phyloP scores from a whole-genome alignment of 1,284 basidiomycete species.

The Hemileia vastatrix region DNA sequence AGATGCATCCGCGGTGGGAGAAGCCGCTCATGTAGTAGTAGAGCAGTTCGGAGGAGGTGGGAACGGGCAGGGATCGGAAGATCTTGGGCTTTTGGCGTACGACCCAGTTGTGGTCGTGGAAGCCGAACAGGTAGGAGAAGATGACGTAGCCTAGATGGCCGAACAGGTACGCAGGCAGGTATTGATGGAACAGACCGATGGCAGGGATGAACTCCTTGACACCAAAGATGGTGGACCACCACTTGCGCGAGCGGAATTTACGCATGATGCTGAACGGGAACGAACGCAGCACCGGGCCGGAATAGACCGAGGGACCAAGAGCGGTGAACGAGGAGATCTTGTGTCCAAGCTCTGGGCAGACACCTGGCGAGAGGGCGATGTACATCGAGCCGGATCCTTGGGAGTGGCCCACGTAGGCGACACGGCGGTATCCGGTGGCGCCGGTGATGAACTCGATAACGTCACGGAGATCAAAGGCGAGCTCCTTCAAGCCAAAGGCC shows the following conservation, averaged over 20 bases:
- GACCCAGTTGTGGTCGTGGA: constrained; percentile 42
- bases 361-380: constrained; percentile 38
- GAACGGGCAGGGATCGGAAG: constrained; percentile 37
- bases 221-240: constrained; percentile 41
- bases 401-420: constrained; percentile 41
- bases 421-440: constrained; percentile 32
- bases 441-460: constrained; percentile 39
- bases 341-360: constrained; percentile 37
- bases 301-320: constrained; percentile 40
- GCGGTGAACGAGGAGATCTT: constrained; percentile 39
- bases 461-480: constrained; percentile 39
- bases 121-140: constrained; percentile 40
- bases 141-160: constrained; percentile 42
- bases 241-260: constrained; percentile 36
- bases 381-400: constrained; percentile 42
- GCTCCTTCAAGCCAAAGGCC: constrained; percentile 42
- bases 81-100: constrained; percentile 42
- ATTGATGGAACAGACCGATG: too few species aligned
- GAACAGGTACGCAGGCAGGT: constrained; percentile 38
- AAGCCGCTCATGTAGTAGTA: constrained; percentile 42
- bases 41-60: constrained; percentile 39
- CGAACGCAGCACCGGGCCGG: constrained; percentile 38
- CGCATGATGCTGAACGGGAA: constrained; percentile 39
- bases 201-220: constrained; percentile 39
- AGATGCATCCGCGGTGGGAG: constrained; percentile 41